Percentiles rank a stretch among this genome's conserved stretches.
These are phyloP conservation scores for Coniochaeta sp. DNA, from an alignment of 2,329 filamentous ascomycete species.

Conservation along the genomic window DNA sequence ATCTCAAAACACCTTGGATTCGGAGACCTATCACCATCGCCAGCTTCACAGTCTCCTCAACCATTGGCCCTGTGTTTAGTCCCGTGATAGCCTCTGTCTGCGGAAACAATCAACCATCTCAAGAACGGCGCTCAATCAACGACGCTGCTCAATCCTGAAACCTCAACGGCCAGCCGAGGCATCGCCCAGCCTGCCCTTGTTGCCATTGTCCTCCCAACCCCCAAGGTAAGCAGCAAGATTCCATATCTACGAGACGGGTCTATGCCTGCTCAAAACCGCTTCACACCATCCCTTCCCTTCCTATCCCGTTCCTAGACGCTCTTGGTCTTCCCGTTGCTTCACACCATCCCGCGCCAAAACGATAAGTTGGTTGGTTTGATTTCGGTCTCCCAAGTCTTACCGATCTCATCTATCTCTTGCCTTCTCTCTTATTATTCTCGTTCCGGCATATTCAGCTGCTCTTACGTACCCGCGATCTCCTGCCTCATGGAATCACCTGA, in stretches of 20 bases:
- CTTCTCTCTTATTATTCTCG: neutral
- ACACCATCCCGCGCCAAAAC: slow-evolving; percentile 8
- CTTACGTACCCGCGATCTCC: neutral
- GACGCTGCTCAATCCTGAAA: slow-evolving; percentile 9
- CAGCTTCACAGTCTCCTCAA: slow-evolving; percentile 30
- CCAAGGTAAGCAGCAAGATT: slow-evolving; percentile 12
- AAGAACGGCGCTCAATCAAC: slow-evolving; percentile 23
- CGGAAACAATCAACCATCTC: slow-evolving; percentile 29
- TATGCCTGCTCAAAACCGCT: neutral
- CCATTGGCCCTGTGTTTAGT: slow-evolving; percentile 39
- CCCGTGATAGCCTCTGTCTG: slow-evolving; percentile 45
- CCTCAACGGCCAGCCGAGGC: slow-evolving; percentile 4
- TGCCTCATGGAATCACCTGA: neutral
- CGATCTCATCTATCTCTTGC: neutral
- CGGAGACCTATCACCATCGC: slow-evolving; percentile 45
- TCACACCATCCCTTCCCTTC: slow-evolving; percentile 6
- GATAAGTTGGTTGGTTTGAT: slow-evolving; percentile 1
- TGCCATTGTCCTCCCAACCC: slow-evolving; percentile 3
- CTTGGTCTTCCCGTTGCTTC: slow-evolving; percentile 11
- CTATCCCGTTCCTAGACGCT: slow-evolving; percentile 10
- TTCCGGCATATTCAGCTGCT: neutral
- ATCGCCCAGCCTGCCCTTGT: neutral
- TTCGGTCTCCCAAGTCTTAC: neutral
- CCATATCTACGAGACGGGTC: neutral
- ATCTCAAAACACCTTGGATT: slow-evolving; percentile 22